Evolutionary conservation across 2,329 filamentous ascomycete species (phyloP).

Genomic region (Teratosphaeria destructans): DNA sequence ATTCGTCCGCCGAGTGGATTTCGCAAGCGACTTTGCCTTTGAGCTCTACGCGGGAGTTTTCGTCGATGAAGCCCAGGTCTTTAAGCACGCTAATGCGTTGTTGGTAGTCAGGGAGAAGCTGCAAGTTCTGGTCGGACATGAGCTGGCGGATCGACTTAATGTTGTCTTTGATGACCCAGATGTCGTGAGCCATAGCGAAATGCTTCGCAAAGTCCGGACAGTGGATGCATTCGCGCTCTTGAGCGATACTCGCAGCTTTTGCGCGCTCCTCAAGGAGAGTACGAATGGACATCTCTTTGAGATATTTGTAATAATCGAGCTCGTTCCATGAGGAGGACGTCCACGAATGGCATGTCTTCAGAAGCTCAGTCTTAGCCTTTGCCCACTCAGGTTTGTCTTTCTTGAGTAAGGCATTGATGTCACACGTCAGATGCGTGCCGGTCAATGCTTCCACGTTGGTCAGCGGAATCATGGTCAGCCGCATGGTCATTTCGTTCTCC

Average conservation of each 20-base stretch:
- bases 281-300: slow-evolving; percentile 73
- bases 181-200: slow-evolving; percentile 91
- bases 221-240: slow-evolving; percentile 50
- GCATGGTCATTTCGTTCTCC: slow-evolving; percentile 57
- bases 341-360: slow-evolving; percentile 64
- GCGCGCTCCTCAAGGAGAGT: slow-evolving; percentile 66
- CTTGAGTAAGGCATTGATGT: slow-evolving; percentile 29
- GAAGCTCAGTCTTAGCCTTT: slow-evolving; percentile 58
- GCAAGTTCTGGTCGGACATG: slow-evolving; percentile 92
- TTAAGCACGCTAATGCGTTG: slow-evolving; percentile 86
- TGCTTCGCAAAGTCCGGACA: slow-evolving; percentile 82
- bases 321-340: slow-evolving; percentile 68
- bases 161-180: slow-evolving; percentile 92
- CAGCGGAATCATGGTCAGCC: slow-evolving; percentile 59
- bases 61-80: slow-evolving; percentile 86
- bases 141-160: slow-evolving; percentile 77
- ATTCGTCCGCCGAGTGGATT: slow-evolving; percentile 91
- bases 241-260: slow-evolving; percentile 52
- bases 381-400: slow-evolving; percentile 39
- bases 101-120: slow-evolving; percentile 91
- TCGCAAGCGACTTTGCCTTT: slow-evolving; percentile 99
- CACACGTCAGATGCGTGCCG: slow-evolving; percentile 42
- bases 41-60: slow-evolving; percentile 74
- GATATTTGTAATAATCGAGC: slow-evolving; percentile 60
- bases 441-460: slow-evolving; percentile 79